Percentiles rank a stretch among this genome's conserved stretches.
Conservation (phyloP, 192 early-diverging fungal species). For the Backusella liffmaniae region DNA sequence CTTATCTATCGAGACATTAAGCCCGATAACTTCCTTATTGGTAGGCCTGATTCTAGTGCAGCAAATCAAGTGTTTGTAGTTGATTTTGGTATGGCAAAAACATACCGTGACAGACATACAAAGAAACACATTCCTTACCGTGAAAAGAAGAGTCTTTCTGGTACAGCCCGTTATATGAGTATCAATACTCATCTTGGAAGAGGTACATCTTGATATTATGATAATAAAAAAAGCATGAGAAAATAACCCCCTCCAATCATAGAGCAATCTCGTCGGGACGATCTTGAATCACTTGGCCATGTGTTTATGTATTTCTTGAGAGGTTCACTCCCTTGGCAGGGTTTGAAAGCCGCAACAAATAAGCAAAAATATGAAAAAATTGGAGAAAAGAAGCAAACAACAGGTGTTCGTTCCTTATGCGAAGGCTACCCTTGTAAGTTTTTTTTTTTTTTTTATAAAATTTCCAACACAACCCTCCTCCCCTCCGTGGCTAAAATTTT, state of each 20-base stretch:
- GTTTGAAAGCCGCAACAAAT: slow-evolving; percentile 93
- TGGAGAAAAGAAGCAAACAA: slow-evolving; percentile 94
- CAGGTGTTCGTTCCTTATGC: slow-evolving; percentile 82
- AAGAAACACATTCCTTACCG: slow-evolving; percentile 96
- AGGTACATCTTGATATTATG: slow-evolving; percentile 40
- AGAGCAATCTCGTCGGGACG: slow-evolving; percentile 96
- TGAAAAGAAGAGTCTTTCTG: slow-evolving; percentile 90
- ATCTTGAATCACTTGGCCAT: slow-evolving; percentile 95
- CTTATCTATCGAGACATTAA: slow-evolving; percentile 98
- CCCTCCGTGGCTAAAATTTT: not conserved
- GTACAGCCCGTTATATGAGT: slow-evolving; percentile 97
- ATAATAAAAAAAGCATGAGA: not conserved
- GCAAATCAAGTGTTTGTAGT: slow-evolving; percentile 80
- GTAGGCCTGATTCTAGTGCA: slow-evolving; percentile 58
- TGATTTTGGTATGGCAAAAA: slow-evolving; percentile 99
- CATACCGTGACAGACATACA: slow-evolving; percentile 93
- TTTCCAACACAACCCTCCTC: not conserved
- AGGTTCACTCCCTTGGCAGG: slow-evolving; percentile 94
- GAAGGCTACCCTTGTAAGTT: slow-evolving; percentile 74
- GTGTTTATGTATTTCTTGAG: slow-evolving; percentile 98
- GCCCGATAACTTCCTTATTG: slow-evolving; percentile 97
- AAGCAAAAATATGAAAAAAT: slow-evolving; percentile 99
- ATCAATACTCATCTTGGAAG: slow-evolving; percentile 96
- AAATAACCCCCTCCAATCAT: not conserved
- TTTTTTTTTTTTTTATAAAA: not conserved